Percentiles rank a stretch among this genome's conserved stretches.
These are phyloP conservation scores for Yarrowia divulgata DNA, from an alignment of 805 yeast genomes.

Conservation along the genomic window DNA sequence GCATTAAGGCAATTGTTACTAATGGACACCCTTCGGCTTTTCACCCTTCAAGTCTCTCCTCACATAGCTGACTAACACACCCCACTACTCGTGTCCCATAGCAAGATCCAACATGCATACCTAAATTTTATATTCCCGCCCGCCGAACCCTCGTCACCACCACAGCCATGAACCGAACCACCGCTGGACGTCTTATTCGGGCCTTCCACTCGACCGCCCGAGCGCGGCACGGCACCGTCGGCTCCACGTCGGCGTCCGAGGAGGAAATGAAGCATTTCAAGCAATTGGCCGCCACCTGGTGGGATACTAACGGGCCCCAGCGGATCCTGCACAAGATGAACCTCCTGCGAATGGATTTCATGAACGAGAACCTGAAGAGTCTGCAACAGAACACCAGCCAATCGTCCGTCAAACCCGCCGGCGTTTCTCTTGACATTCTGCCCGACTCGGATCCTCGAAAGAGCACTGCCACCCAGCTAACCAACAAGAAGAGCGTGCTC, in stretches of 20 bases:
- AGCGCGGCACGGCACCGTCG: conserved; percentile 13
- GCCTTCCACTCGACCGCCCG: conserved; percentile 26
- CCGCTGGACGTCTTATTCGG: conserved; percentile 27
- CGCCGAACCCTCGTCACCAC: conserved; percentile 8
- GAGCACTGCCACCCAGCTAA: conserved; percentile 45
- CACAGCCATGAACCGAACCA: conserved; percentile 27
- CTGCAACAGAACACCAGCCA: conserved; percentile 17
- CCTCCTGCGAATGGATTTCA: conserved; percentile 84
- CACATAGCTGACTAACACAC: too few species aligned
- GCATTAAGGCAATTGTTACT: too few species aligned
- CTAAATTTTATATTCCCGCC: conserved; percentile 15
- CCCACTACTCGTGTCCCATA: too few species aligned
- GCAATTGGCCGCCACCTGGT: conserved; percentile 93
- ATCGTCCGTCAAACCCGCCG: conserved; percentile 64
- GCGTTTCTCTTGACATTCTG: conserved; percentile 71
- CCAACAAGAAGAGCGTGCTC: conserved; percentile 58
- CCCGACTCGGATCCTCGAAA: conserved; percentile 58
- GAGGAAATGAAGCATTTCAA: conserved; percentile 84
- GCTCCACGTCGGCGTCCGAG: conserved; percentile 44
- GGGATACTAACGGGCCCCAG: conserved; percentile 95
- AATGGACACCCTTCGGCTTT: too few species aligned
- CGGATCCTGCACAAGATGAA: conserved; percentile 95
- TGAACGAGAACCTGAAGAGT: conserved; percentile 61
- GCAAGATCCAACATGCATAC: background rate
- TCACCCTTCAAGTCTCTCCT: too few species aligned